Evolutionary conservation across 192 early-diverging fungal genomes (phyloP).

Genomic region (Backusella morwellensis): DNA sequence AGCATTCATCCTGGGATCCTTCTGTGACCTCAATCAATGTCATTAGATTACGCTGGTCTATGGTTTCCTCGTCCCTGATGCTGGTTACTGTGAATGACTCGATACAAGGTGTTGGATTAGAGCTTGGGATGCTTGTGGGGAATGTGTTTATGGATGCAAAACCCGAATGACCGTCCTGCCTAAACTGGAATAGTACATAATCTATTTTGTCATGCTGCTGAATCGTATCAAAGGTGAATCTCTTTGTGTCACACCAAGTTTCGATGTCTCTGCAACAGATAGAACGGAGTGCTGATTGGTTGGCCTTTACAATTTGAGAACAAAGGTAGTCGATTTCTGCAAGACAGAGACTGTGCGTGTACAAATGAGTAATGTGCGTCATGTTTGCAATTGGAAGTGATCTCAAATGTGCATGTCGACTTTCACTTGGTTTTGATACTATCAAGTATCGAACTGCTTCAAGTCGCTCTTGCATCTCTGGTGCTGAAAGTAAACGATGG

Average conservation of each 20-base stretch:
- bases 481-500: background rate
- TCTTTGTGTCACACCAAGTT: constrained; percentile 16
- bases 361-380: constrained; percentile 3
- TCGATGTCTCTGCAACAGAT: constrained; percentile 1
- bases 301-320: background rate
- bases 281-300: background rate
- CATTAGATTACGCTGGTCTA: constrained; percentile 3
- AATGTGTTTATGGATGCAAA: constrained; percentile 6
- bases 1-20: background rate
- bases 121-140: background rate
- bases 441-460: background rate
- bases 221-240: background rate
- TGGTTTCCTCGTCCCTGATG: background rate
- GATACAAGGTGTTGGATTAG: background rate
- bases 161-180: constrained; percentile 2
- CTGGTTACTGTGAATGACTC: background rate
- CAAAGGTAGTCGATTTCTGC: constrained; percentile 10
- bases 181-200: background rate
- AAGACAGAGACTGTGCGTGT: constrained; percentile 5
- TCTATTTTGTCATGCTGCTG: background rate
- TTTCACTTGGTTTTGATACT: constrained; percentile 5
- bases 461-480: background rate
- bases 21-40: background rate
- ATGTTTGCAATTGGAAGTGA: constrained; percentile 1
- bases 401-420: constrained; percentile 10